These are phyloP conservation scores for Yamadazyma nakazawae DNA, from an alignment of 805 yeast genomes.

Conservation along the genomic window DNA sequence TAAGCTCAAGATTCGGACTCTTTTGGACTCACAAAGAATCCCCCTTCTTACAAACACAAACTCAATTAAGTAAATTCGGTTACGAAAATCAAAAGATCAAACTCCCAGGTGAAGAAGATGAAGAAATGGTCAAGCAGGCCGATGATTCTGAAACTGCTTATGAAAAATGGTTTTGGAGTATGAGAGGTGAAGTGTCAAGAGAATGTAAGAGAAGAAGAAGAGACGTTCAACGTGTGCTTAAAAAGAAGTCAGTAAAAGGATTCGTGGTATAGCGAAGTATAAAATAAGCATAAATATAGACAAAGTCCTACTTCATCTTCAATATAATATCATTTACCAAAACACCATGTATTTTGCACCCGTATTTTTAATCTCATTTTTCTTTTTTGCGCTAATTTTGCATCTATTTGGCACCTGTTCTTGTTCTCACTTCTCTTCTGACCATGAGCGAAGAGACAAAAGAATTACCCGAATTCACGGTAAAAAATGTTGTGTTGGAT, in stretches of 20 bases:
- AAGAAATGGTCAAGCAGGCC: slow-evolving; percentile 10
- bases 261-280: slow-evolving; percentile 5
- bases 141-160: slow-evolving; percentile 45
- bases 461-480: slow-evolving; percentile 39
- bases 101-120: slow-evolving; percentile 36
- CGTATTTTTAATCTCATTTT: not conserved
- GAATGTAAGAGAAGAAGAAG: slow-evolving; percentile 72
- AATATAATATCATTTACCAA: too few species aligned
- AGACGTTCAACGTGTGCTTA: slow-evolving; percentile 62
- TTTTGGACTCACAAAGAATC: slow-evolving; percentile 84
- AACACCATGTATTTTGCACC: not conserved
- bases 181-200: slow-evolving; percentile 75
- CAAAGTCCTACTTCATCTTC: too few species aligned
- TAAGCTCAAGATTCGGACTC: slow-evolving; percentile 39
- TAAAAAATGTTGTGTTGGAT: slow-evolving; percentile 48
- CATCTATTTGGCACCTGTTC: not conserved
- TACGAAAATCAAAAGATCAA: slow-evolving; percentile 24
- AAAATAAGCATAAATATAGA: slow-evolving; percentile 1
- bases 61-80: slow-evolving; percentile 64
- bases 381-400: too few species aligned
- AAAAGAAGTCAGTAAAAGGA: slow-evolving; percentile 35
- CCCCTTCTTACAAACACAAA: slow-evolving; percentile 82
- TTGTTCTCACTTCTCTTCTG: not conserved
- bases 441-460: not conserved
- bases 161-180: slow-evolving; percentile 77